phyloP scores from a whole-genome alignment of 805 yeast genomes.

The Hanseniaspora singularis region DNA sequence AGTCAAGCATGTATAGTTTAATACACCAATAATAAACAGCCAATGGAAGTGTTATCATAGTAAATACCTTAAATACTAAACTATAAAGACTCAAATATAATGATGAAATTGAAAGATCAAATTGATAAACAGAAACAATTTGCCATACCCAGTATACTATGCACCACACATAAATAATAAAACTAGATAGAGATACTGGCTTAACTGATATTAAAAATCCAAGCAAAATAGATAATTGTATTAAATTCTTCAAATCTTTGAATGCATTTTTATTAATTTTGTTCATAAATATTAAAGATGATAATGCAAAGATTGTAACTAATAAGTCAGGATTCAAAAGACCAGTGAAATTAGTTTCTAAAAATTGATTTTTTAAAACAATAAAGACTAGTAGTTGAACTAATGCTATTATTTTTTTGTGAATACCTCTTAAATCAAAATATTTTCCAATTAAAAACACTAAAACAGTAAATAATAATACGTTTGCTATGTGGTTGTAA shows the following conservation, averaged over 20 bases:
- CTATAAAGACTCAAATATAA: not conserved
- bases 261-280: not conserved
- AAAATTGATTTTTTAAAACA: not conserved
- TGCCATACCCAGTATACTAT: conserved; percentile 7
- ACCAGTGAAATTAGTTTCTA: not conserved
- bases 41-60: conserved; percentile 15
- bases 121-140: conserved; percentile 2
- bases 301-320: not conserved
- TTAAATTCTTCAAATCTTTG: not conserved
- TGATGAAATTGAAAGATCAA: conserved; percentile 2
- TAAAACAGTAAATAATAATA: not conserved
- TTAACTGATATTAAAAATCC: conserved; percentile 4
- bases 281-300: not conserved
- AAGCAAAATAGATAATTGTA: not conserved
- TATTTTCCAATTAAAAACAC: conserved; percentile 5
- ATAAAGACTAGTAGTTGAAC: not conserved
- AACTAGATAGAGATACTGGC: not conserved
- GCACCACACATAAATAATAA: not conserved
- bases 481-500: not conserved
- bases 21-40: conserved; percentile 3
- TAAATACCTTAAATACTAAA: conserved; percentile 12
- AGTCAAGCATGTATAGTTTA: conserved; percentile 21
- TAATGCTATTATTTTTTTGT: not conserved
- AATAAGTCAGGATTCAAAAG: not conserved
- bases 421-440: not conserved